Evolutionary conservation across 2,329 filamentous ascomycete species (phyloP).

Genomic region (Chrysosphaeria jannelii): DNA sequence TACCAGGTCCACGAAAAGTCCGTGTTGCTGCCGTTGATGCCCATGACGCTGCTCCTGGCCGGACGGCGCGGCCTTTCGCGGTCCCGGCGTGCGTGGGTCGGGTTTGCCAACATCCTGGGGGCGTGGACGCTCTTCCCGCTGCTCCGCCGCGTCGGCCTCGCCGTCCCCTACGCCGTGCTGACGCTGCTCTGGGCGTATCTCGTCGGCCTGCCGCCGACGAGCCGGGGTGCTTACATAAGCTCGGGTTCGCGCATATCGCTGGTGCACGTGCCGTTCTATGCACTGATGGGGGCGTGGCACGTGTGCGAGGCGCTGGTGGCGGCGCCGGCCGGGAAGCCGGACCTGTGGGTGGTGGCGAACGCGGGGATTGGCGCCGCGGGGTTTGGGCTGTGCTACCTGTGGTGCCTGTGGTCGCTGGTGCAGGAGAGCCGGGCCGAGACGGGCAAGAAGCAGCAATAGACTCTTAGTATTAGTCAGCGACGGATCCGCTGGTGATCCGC

Average conservation of each 20-base stretch:
- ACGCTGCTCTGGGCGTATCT: conserved; percentile 77
- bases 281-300: conserved; percentile 58
- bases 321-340: conserved; percentile 51
- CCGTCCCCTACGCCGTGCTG: conserved; percentile 59
- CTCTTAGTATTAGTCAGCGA: not conserved
- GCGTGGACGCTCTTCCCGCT: conserved; percentile 87
- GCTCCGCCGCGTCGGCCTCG: conserved; percentile 55
- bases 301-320: conserved; percentile 33
- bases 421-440: conserved; percentile 21
- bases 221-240: conserved; percentile 30
- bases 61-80: conserved; percentile 49
- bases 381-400: conserved; percentile 67
- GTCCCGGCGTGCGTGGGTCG: conserved; percentile 62
- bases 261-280: conserved; percentile 48
- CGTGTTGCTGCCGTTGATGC: conserved; percentile 67
- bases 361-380: conserved; percentile 62
- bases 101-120: conserved; percentile 77
- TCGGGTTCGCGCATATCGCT: conserved; percentile 25
- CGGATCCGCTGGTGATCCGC: too few relatives aligned
- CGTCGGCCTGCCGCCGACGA: conserved; percentile 56
- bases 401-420: conserved; percentile 49
- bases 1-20: conserved; percentile 99
- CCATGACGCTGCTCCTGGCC: conserved; percentile 69
- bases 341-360: conserved; percentile 83
- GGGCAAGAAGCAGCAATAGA: conserved; percentile 11